Percentiles rank a stretch among this genome's conserved stretches.
Evolutionary conservation across 1,284 basidiomycete species (phyloP).

Genomic region (Pulchroboletus neoregius): DNA sequence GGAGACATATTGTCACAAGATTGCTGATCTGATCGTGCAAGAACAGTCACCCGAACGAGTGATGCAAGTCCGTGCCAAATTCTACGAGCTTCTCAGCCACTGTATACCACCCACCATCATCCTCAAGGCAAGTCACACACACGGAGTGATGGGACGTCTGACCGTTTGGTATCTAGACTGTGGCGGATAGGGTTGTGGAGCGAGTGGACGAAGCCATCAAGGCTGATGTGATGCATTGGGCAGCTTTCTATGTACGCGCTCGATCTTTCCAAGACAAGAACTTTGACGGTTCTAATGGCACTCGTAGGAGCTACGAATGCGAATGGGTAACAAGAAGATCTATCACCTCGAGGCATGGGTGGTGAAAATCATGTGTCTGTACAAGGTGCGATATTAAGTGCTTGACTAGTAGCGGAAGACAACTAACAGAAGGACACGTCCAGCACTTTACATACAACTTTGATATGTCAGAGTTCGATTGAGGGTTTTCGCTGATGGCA

Average conservation of each 20-base stretch:
- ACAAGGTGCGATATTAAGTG: constrained; percentile 51
- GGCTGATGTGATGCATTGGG: constrained; percentile 93
- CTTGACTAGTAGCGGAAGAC: not conserved
- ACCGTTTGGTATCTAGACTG: constrained; percentile 53
- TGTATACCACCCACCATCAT: constrained; percentile 96
- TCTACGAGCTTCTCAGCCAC: constrained; percentile 95
- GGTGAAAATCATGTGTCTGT: constrained; percentile 78
- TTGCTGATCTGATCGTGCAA: constrained; percentile 89
- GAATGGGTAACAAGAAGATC: constrained; percentile 89
- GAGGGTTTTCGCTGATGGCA: constrained; percentile 29
- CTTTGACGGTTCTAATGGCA: not conserved
- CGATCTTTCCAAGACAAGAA: not conserved
- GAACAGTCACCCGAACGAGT: constrained; percentile 91
- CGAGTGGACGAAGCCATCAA: constrained; percentile 78
- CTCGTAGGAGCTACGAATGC: constrained; percentile 82
- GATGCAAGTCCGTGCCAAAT: constrained; percentile 87
- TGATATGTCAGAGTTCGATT: constrained; percentile 61
- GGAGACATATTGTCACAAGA: constrained; percentile 96
- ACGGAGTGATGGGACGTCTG: not conserved
- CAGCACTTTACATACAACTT: constrained; percentile 55
- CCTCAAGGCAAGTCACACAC: constrained; percentile 60
- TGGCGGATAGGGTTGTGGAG: constrained; percentile 82
- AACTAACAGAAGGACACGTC: constrained; percentile 16
- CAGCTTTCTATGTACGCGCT: constrained; percentile 83
- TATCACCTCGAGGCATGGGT: constrained; percentile 95